Evolutionary conservation across 805 yeast genomes (phyloP).

Genomic region (Scheffersomyces spartinae): DNA sequence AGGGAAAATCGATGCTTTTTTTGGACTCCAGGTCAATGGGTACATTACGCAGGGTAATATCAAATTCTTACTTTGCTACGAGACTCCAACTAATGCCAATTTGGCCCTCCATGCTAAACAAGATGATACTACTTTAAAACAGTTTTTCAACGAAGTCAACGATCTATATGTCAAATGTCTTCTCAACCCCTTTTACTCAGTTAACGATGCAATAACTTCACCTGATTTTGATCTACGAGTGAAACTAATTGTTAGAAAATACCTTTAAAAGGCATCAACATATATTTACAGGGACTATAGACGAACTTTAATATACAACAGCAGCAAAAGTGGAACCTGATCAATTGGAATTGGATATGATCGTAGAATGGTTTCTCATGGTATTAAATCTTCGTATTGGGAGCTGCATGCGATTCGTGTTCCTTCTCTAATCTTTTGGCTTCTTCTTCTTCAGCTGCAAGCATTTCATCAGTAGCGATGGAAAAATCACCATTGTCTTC

Average conservation of each 20-base stretch:
- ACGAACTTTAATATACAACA: too few species aligned
- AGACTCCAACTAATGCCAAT: slow-evolving; percentile 6
- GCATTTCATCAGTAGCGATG: too few species aligned
- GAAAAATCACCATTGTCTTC: slow-evolving; percentile 40
- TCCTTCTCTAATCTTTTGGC: too few species aligned
- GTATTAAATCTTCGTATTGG: too few species aligned
- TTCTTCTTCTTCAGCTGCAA: too few species aligned
- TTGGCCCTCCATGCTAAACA: slow-evolving; percentile 41
- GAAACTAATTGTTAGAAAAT: slow-evolving; percentile 61
- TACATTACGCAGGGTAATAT: slow-evolving; percentile 82
- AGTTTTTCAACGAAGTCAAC: slow-evolving; percentile 75
- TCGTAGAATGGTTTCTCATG: too few species aligned
- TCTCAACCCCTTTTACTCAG: slow-evolving; percentile 76
- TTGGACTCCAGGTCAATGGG: slow-evolving; percentile 73
- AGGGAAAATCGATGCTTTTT: slow-evolving; percentile 75
- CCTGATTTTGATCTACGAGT: slow-evolving; percentile 69
- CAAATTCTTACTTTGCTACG: slow-evolving; percentile 54
- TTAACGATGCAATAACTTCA: slow-evolving; percentile 63
- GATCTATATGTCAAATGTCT: slow-evolving; percentile 80
- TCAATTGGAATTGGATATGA: too few species aligned
- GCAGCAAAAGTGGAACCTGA: too few species aligned
- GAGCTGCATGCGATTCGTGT: too few species aligned
- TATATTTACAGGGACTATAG: slow-evolving; percentile 3
- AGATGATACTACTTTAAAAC: slow-evolving; percentile 63
- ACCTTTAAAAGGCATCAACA: slow-evolving; percentile 30